Base-by-base conservation (phyloP, 208 protist genomes). In the Jaenimonas drosophilae region DNA sequence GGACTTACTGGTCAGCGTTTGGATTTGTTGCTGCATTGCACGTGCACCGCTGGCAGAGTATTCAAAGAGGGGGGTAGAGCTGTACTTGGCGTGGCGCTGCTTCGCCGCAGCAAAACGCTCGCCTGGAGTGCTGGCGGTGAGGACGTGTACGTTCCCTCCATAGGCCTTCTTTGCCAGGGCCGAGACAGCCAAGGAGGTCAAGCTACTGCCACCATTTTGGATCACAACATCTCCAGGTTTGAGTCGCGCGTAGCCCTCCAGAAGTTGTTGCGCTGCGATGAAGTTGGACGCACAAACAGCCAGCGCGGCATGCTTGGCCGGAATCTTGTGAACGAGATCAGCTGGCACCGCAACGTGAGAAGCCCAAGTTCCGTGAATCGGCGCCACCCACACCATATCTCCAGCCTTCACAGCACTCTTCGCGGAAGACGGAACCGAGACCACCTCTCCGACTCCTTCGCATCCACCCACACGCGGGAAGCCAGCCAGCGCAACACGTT, bases 201-300 rank as follows among this genome's bases (percentile, higher is more conserved):
- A 49, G 44, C 75, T 85, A 50, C 73, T 84, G 19, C 80, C 80
- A 25, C 80, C 76, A 42, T 85, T 90, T 57, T 90, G 80, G 6
- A 90, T 16, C 9, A 90, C 63, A 14, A 82, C 49, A 11, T 77
- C 45, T 0, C 73, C 73, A 49, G 70, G 73, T 12, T 50, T 57
- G 33, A 90, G 53, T 4, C 50, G 33, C 23, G 64, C 60, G 43
- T 66, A 88, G 16, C 69, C 73, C 17, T 80, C 49, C 31, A 89
- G 58, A 20, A 90, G 54, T 29, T 83, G 72, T 44, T 81, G 65
- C 7, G 76, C 80, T 16, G 68, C 49, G 9, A 89, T 40, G 56
- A 70, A 81, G 52, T 81, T 81, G 6, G 72, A 76, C n/a, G 80
- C 80, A 23, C 70, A 74, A 1, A 62, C 64, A 9, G 80, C 80